These are phyloP conservation scores for Ascochyta lentis DNA, from an alignment of 2,329 filamentous ascomycete genomes.

Conservation along the genomic window DNA sequence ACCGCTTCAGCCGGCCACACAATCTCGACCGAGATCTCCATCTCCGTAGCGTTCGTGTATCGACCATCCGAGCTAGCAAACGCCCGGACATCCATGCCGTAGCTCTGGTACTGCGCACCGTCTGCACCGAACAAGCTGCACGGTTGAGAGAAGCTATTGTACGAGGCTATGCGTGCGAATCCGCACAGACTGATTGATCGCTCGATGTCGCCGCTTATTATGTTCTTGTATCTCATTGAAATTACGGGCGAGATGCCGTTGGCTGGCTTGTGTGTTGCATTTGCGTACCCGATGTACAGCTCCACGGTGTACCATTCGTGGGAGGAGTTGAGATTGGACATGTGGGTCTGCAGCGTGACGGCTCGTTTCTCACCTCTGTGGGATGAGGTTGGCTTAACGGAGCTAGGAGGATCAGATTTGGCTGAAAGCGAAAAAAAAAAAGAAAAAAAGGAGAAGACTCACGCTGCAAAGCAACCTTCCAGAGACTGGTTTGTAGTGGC, in stretches of 20 bases:
- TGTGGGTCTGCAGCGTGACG: background rate
- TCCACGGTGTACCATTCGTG: slow-evolving; percentile 5
- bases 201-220: background rate
- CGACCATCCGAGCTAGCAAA: background rate
- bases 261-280: background rate
- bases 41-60: background rate
- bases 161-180: background rate
- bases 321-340: background rate
- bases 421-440: background rate
- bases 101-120: background rate
- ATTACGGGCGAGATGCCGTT: background rate
- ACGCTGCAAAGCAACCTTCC: background rate
- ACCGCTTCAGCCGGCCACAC: slow-evolving; percentile 1
- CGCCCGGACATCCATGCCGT: slow-evolving; percentile 3
- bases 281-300: background rate
- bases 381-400: background rate
- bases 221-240: background rate
- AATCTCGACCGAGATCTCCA: slow-evolving; percentile 1
- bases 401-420: background rate
- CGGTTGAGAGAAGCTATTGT: background rate
- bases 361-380: background rate
- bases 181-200: background rate
- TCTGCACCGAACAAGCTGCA: background rate
- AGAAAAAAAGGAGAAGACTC: background rate
- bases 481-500: slow-evolving; percentile 2